These are phyloP conservation scores for Tetracladium maxilliforme DNA, from an alignment of 2,329 filamentous ascomycete genomes.

Conservation along the genomic window DNA sequence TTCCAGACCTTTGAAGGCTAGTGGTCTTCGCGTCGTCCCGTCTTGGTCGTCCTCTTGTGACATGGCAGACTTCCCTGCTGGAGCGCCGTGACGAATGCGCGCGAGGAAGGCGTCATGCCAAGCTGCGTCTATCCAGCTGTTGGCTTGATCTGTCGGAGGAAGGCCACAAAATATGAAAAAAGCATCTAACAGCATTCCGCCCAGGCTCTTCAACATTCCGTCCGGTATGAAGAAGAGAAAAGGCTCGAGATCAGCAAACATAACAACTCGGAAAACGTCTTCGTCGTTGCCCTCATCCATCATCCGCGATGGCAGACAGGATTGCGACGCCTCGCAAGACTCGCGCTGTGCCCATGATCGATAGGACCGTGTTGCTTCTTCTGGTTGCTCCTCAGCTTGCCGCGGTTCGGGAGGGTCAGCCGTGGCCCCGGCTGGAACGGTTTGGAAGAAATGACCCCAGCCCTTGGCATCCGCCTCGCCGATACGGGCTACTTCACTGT, in stretches of 20 bases:
- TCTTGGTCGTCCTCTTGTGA: slow-evolving; percentile 23
- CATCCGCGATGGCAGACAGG: slow-evolving; percentile 21
- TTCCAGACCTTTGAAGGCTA: slow-evolving; percentile 4
- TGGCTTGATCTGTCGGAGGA: slow-evolving; percentile 28
- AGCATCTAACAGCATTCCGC: slow-evolving; percentile 44
- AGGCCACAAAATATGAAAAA: slow-evolving; percentile 56
- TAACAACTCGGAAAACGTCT: slow-evolving; percentile 70
- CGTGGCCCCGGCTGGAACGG: too few species aligned
- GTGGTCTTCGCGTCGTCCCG: slow-evolving; percentile 2
- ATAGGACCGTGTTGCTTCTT: slow-evolving; percentile 11
- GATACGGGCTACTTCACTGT: slow-evolving; percentile 64
- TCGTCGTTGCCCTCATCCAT: slow-evolving; percentile 62
- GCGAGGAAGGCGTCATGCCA: too few species aligned
- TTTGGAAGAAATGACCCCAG: slow-evolving; percentile 47
- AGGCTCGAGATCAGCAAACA: slow-evolving; percentile 61
- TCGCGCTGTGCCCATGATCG: too few species aligned
- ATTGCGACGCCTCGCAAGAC: slow-evolving; percentile 7
- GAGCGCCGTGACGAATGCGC: slow-evolving; percentile 11
- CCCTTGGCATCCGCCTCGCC: slow-evolving; percentile 60
- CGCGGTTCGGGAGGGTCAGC: slow-evolving; percentile 11
- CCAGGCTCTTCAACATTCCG: slow-evolving; percentile 16
- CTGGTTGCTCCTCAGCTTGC: slow-evolving; percentile 8
- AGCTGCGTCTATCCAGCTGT: too few species aligned
- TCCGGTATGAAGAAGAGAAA: slow-evolving; percentile 39
- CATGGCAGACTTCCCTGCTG: slow-evolving; percentile 36